Base-by-base conservation (phyloP, 495 filamentous ascomycete species). In the Clohesyomyces aquaticus region DNA sequence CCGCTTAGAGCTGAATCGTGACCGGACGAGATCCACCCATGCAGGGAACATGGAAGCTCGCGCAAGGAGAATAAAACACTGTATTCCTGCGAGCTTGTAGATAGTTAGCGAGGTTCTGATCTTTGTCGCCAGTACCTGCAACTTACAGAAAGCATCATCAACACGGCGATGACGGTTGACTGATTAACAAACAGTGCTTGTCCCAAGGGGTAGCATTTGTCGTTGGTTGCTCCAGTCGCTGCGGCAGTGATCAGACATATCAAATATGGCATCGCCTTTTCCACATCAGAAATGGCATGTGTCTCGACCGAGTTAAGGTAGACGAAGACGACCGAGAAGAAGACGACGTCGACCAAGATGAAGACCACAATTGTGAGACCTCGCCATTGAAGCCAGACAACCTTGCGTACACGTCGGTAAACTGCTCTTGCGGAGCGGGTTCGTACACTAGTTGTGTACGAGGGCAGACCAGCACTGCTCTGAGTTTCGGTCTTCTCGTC, bases 351-450 rank as follows among this genome's bases (percentile, higher is more conserved):
- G 46, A 83, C 82, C 56, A 97, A 80, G 63, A 98, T 95, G 68
- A 96, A 85, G 29, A 93, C 77, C 21, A 96, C 91, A 43, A 97
- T 86, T 25, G 84, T 83, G 47, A 96, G 91, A 49, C 91, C 91
- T 62, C 95, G 82, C 94, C 94, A 98, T 75, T 98, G 94, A 2
- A 98, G 81, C 71, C 87, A 85, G n/a, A 98, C 81, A 46, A 98
- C 91, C 60, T 91, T 86, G 50, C 85, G 83, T 32, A 98, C 83
- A 49, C 95, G 86, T 58, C 88, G 85, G 67, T 95, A 96, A 22
- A 94, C 92, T 69, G 94, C 92, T 51, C 88, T 83, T 19, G 95
- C 90, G 6, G 90, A 92, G 63, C 92, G 83, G 32, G 90, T 93
- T 70, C 87, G 86, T 43, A 94, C 77, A 73, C 91, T 96, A 42